Conservation (phyloP, 1,284 basidiomycete species). For the Testicularia cyperi region DNA sequence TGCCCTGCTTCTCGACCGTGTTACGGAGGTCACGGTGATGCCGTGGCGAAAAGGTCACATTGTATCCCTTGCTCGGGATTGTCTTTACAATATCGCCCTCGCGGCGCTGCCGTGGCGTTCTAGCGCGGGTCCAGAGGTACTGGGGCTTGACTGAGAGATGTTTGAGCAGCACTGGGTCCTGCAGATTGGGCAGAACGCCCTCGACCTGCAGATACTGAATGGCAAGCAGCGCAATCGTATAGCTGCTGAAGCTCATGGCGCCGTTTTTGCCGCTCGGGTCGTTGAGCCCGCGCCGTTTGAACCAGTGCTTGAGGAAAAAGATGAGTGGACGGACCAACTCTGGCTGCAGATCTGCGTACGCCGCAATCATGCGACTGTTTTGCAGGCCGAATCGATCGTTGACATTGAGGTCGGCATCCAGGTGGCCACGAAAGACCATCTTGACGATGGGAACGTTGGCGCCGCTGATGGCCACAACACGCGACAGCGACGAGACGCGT, state of each 20-base stretch:
- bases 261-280: constrained; percentile 43
- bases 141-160: constrained; percentile 11
- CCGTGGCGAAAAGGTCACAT: constrained; percentile 24
- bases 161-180: constrained; percentile 44
- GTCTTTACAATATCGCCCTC: background rate
- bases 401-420: constrained; percentile 48
- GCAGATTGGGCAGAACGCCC: constrained; percentile 58
- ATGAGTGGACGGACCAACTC: constrained; percentile 42
- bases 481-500: constrained; percentile 7
- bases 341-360: constrained; percentile 43
- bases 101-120: background rate
- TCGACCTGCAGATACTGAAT: constrained; percentile 57
- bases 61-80: constrained; percentile 14
- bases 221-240: constrained; percentile 50
- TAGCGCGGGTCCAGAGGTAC: constrained; percentile 34
- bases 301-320: constrained; percentile 51
- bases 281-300: constrained; percentile 38
- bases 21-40: constrained; percentile 1
- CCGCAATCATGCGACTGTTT: constrained; percentile 43
- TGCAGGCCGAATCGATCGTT: constrained; percentile 51
- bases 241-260: constrained; percentile 38
- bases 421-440: constrained; percentile 23
- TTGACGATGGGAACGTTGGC: constrained; percentile 53
- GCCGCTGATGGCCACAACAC: constrained; percentile 23
- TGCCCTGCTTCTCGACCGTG: background rate